Base-by-base conservation (phyloP, 2,329 filamentous ascomycete genomes). In the Colletotrichum tropicale region DNA sequence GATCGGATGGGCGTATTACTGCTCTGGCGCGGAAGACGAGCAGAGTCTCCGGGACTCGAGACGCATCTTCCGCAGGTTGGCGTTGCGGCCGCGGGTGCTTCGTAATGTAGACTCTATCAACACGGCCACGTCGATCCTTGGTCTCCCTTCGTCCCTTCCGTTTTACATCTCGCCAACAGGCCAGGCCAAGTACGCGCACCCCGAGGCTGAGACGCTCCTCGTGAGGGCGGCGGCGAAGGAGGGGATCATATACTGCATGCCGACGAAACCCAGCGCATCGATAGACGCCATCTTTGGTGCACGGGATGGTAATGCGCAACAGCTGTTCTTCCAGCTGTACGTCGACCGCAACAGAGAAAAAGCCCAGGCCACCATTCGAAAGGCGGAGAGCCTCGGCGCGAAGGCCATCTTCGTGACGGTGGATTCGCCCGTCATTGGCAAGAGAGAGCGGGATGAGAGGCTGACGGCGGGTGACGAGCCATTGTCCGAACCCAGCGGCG, bases 21-120 rank as follows among this genome's bases (percentile, higher is more conserved):
- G 91, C 85, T 97, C 95, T 1, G 94, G 94, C 2, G 88, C 90
- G 70, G 95, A 98, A 83, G 95, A 98, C 83, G 88, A 95, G 48
- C 83, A 91, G 78, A 93, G 93, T 77, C 97, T 98, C 82, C 83
- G 84, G 21, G 90, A 93, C 83, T 98, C 98, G 86, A 94, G 92
- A 80, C 84, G 87, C 30, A 93, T 94, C 30, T 98, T 95, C 84
- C 90, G 90, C 43, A 90, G 91, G 75, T 96, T 98, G 79, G 64
- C 73, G 28, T 89, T 98, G 7, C 92, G 95, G 15, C 95, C 95
- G 12, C 89, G 95, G 30, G 90, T 98, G 56, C 97, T 98, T 84
- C 88, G 96, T 78, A 94, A 98, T 86, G 18, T 90, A 90, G 13
- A 96, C 94, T 1, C 91, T 90, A 0, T 87, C 96, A 83, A 87